Conservation (phyloP, 2,329 filamentous ascomycete species). For the Calonectria hawksworthii region DNA sequence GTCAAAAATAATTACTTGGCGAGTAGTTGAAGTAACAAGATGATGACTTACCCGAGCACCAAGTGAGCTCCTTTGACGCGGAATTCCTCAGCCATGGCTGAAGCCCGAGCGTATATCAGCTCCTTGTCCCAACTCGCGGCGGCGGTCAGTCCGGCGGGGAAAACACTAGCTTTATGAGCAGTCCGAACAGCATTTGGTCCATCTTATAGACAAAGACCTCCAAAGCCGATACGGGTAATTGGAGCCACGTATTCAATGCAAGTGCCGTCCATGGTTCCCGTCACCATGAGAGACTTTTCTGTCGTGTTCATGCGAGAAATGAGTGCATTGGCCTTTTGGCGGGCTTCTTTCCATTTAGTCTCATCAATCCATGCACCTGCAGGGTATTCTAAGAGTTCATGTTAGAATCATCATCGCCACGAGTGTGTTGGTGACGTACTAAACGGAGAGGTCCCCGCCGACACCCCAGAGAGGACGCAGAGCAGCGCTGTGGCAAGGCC, state of each 20-base stretch:
- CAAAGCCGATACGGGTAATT: not conserved
- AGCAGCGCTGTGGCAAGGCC: not conserved
- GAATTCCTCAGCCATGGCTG: slow-evolving; percentile 2
- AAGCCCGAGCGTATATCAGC: not conserved
- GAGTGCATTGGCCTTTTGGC: not conserved
- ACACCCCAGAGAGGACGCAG: not conserved
- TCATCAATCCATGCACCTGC: not conserved
- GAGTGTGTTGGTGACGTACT: not conserved
- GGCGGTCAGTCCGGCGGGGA: not conserved
- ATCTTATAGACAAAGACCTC: not conserved
- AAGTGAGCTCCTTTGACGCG: not conserved
- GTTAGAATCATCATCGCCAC: not conserved
- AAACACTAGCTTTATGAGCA: not conserved
- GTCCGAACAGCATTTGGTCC: not conserved
- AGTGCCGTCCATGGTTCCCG: not conserved
- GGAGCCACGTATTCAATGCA: not conserved
- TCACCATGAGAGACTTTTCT: not conserved
- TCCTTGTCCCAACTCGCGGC: slow-evolving; percentile 11
- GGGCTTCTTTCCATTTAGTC: not conserved
- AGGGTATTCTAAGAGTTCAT: not conserved
- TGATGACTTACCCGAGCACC: not conserved
- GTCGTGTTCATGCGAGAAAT: not conserved
- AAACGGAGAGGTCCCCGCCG: not conserved
- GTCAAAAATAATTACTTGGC: not conserved
- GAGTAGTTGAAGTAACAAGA: too few species aligned